Base-by-base conservation (phyloP, 768 basidiomycete species). In the Tulasnella sp. region DNA sequence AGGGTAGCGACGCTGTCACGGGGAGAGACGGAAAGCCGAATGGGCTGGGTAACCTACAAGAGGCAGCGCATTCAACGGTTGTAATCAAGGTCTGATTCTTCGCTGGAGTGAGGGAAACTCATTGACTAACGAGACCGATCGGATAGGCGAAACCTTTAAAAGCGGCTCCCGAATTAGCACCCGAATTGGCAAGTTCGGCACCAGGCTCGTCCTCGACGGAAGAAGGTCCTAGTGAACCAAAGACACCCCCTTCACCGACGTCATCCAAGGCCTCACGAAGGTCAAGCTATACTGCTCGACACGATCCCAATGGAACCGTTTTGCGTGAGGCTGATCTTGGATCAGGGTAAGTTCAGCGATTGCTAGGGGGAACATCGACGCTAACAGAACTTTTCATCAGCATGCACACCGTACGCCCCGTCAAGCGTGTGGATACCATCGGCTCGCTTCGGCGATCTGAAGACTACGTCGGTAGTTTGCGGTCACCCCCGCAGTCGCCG, bases 361-460 rank as follows among this genome's bases (percentile, higher is more conserved):
- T 41, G 37, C 24, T 44, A 48, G 54, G 64, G 16, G 34, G 58
- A 37, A 73, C 54, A 20, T 64, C 34, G 22, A 20, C 18, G 12
- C 50, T 48, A 46, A 41, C 41, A 18, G 81, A 37, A 16, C 31
- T n/a, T n/a, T 41, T 31, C 24, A 69, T 18, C 75, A 86, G 85
- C 7, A 89, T 94, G 72, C 95, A 94, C 83, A 99, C 97, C 1
- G 95, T 99, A 83, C 90, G 96, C 77, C 96, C 97, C 0, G 92
- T 97, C 81, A 97, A 97, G 89, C 95, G 94, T 84, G 92, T 97
- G 42, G 96, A 98, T 85, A 89, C 93, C 6, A 88, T 89, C 16
- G 91, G 93, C 4, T 96, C 95, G 6, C 86, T 96, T 20, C 88
- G 92, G 81, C 85, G 94, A 28, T 96, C 95, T 0, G 89, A 91